Evolutionary conservation across 2,329 filamentous ascomycete species (phyloP).

Genomic region (Acrodontium crateriforme): DNA sequence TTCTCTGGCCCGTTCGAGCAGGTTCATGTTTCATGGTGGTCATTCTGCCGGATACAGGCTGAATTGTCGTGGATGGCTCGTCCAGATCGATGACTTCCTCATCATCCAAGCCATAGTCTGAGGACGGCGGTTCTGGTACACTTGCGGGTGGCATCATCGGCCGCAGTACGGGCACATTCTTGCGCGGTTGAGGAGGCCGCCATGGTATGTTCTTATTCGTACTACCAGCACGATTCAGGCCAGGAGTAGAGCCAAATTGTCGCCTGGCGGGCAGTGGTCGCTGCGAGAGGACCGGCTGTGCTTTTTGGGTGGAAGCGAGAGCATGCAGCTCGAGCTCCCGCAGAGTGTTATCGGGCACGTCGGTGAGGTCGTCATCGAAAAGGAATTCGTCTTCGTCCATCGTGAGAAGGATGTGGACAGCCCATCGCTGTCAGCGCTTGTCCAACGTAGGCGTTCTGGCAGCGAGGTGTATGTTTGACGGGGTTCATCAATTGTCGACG

Average conservation of each 20-base stretch:
- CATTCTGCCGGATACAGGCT: conserved; percentile 8
- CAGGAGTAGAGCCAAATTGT: conserved; percentile 9
- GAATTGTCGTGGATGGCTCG: conserved; percentile 21
- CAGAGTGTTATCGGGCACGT: conserved; percentile 31
- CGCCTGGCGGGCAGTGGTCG: conserved; percentile 2
- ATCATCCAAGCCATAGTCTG: conserved; percentile 33
- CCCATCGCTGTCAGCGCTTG: too few relatives aligned
- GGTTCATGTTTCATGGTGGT: neutral
- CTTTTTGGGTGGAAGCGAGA: conserved; percentile 28
- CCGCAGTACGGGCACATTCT: conserved; percentile 2
- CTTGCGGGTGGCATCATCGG: conserved; percentile 11
- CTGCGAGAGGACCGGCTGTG: too few relatives aligned
- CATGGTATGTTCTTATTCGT: conserved; percentile 13
- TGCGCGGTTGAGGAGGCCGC: conserved; percentile 15
- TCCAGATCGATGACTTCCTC: conserved; percentile 33
- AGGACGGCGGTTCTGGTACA: conserved; percentile 17
- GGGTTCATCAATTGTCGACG: too few relatives aligned
- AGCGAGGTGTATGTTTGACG: too few relatives aligned
- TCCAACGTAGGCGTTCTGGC: too few relatives aligned
- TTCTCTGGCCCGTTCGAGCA: neutral
- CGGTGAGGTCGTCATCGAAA: conserved; percentile 32
- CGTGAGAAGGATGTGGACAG: too few relatives aligned
- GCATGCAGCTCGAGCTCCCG: conserved; percentile 32
- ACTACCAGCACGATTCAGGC: conserved; percentile 6
- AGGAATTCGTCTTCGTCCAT: conserved; percentile 33